Base-by-base conservation (phyloP, 257 asterid species). In the Cynanchum wilfordii region DNA sequence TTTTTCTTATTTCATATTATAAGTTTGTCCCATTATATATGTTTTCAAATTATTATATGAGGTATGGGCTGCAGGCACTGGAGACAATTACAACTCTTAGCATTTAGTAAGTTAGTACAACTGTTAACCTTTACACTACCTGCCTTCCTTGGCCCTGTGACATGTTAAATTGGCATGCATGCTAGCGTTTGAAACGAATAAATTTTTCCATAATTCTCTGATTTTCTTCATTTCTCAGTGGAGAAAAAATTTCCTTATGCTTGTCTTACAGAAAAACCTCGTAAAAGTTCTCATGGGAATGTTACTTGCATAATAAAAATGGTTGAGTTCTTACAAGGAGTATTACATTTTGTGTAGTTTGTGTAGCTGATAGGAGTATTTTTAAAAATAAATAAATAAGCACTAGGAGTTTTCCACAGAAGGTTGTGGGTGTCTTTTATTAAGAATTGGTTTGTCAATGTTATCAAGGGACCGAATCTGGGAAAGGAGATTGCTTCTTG, bases 401-500 rank as follows among this genome's bases (percentile, higher is more conserved):
- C 25, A 56, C 20, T 56, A n/a, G 66, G 33, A 20, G 64, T 62
- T 49, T 58, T 16, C 58, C 66, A 44, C n/a, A 63, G 68, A 63
- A 33, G 47, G 68, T 63, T 63, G 29, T 36, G 27, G 10, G n/a
- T 64, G 50, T 36, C 27, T 62, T 64, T 64, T 64, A 64, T 64
- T 64, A 64, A 64, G 49, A 42, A 36, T 36, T 64, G 50, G 27
- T 64, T 64, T 86, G 79, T 84, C 40, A 78, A 79, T 80, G 80
- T 87, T 87, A 70, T 80, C 77, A 82, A 94, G 98, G 97, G 79
- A 74, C 73, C 66, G 62, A 87, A 84, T 71, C 80, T 90, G 86
- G 94, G 90, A 68, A 86, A 79, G 78, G 92, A 87, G 71, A 86
- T 92, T 77, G 89, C 96, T 79, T 75, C 76, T 78, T 89, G 99